Evolutionary conservation across 176 grass and related monocot genomes (phyloP), one percentile per base, ranked within the genome.

Genomic region (Oryza glaberrima): DNA sequence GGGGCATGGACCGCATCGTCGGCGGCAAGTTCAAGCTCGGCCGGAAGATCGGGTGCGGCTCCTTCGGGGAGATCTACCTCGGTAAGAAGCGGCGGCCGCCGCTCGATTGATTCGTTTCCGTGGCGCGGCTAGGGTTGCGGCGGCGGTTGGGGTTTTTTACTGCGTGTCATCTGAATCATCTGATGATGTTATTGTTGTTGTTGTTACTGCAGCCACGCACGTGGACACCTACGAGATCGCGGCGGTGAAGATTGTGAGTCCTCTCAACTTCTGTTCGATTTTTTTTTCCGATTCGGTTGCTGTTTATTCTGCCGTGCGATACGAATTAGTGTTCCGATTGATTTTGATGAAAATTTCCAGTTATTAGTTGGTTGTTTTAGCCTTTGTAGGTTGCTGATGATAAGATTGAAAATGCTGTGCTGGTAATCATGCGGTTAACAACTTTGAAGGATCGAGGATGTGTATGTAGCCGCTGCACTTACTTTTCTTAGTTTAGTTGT

Each of bases 181-280:
- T 77, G 3, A 70, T 86, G 77, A 17, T 61, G 48, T 0, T 30
- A 0, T 83, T 86, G 40, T 1, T 41, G 40, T 1, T 41, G 20
- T 20, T 79, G 8, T 0, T 88, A 46, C 49, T 94, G 58, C 89
- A 98, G 96, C 90, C 16, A 98, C 96, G 40, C 91, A 98, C 52
- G 82, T 98, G 14, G 93, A 96, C 68, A 96, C 96, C 56, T 96
- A 92, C 69, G 96, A 98, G 91, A 98, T 96, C 83, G 96, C 92
- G 72, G 96, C 96, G 40, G 93, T 98, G 11, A 98, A 98, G 75
- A 96, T 98, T 77, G 93, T 98, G 84, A 95, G 91, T 90, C 0
- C 46, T 49, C 8, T 38, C 0, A 14, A 14, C 1, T 6, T 1
- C 60, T n/a, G 1, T 6, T 7, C 30, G 3, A 7, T 43, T 58